Evolutionary conservation across 495 filamentous ascomycete species (phyloP), one percentile per base, ranked within the genome.

Genomic region (Xylaria intraflava): DNA sequence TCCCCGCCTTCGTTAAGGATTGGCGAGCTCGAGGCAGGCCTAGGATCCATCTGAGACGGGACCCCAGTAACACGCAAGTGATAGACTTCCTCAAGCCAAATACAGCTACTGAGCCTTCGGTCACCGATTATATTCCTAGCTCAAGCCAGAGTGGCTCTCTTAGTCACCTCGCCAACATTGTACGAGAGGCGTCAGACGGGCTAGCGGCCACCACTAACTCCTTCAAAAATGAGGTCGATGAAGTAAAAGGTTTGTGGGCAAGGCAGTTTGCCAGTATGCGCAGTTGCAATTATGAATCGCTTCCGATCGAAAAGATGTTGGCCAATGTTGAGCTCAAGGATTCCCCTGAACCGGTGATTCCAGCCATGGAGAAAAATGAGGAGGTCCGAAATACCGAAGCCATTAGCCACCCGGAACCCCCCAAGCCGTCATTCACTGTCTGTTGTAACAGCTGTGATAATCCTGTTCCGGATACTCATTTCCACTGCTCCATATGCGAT

Each of bases 401-500:
- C 12, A n/a, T 36, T 19, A 14, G 29, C 5, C 43, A 27, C 20
- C 14, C 19, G 29, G n/a, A 49, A 56, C 46, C 30, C n/a, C 66
- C 46, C 10, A 58, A 54, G 42, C 58, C 59, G 10, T 66, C 72
- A 41, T 76, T 77, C 43, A 71, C 75, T n/a, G 90, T 98, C 46
- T 95, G 86, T 75, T 99, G 93, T 81, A 96, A 99, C 72, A 79
- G 82, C 62, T 99, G 93, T 64, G 82, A 91, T 49, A 70, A 70
- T 20, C 78, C 83, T 30, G 89, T 96, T 60, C 76, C 83, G 30
- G 83, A 89, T 58, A 80, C 79, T 20, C 93, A 99, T 64, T 99
- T 88, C 67, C 93, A 99, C 71, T 99, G 93, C 75, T 86, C 87
- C 61, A 86, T 83, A 49, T 99, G 94, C 68, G 88, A 96, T 56